These are phyloP conservation scores for Myxozyma neotropica DNA, from an alignment of 805 yeast genomes.

Conservation along the genomic window DNA sequence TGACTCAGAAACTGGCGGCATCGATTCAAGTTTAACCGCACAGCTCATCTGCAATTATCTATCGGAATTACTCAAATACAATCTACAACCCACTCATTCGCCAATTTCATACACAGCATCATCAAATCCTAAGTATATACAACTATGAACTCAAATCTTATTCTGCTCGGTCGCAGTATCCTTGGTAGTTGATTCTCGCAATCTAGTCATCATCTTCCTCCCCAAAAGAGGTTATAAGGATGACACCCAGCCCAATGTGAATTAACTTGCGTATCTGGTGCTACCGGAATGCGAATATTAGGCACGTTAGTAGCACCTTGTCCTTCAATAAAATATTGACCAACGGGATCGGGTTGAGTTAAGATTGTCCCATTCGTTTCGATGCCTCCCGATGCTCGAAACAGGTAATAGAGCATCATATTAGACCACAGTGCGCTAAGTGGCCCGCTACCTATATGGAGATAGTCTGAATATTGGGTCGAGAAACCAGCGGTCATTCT, in stretches of 20 bases:
- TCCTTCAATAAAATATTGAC: conserved; percentile 15
- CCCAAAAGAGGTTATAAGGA: conserved; percentile 22
- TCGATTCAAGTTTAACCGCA: no score
- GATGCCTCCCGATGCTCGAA: conserved; percentile 28
- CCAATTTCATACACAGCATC: no score
- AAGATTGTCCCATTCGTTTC: conserved; percentile 15
- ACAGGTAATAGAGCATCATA: conserved; percentile 27
- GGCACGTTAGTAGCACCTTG: conserved; percentile 12
- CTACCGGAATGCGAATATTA: neutral
- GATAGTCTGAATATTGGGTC: conserved; percentile 8
- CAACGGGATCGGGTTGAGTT: conserved; percentile 17
- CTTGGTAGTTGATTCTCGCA: no score
- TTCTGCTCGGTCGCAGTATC: no score
- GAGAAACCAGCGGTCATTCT: conserved; percentile 13
- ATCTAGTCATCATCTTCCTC: no score
- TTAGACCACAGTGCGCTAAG: conserved; percentile 9
- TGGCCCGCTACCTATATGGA: conserved; percentile 20
- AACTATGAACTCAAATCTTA: no score
- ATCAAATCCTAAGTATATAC: no score
- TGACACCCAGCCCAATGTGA: conserved; percentile 26
- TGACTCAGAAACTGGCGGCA: no score
- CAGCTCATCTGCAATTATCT: no score
- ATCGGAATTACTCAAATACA: no score
- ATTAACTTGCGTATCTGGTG: conserved; percentile 14
- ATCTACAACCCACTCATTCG: no score